Conservation (phyloP, 2,329 filamentous ascomycete genomes). For the Beauveria caledonica region DNA sequence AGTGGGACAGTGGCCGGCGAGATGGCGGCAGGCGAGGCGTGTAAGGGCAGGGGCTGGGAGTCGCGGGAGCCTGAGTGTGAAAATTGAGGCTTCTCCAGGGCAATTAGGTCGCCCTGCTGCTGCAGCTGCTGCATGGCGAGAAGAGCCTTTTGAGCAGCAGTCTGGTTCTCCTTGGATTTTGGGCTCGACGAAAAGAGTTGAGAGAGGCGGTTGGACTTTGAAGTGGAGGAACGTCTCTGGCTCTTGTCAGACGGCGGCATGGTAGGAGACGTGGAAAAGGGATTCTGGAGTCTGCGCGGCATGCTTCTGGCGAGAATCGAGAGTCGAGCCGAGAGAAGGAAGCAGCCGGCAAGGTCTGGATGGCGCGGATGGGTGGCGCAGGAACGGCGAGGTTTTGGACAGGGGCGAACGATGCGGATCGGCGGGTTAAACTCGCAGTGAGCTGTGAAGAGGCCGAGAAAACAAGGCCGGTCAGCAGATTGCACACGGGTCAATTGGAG, state of each 20-base stretch:
- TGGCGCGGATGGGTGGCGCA: background rate
- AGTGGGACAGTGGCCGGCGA: slow-evolving; percentile 67
- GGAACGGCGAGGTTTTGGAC: background rate
- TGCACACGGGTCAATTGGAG: background rate
- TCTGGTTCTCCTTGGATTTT: slow-evolving; percentile 58
- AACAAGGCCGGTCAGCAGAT: background rate
- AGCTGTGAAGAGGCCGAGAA: background rate
- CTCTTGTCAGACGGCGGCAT: slow-evolving; percentile 40
- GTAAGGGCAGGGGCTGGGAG: slow-evolving; percentile 15
- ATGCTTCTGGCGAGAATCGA: slow-evolving; percentile 31
- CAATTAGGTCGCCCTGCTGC: background rate
- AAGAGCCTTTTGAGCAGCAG: slow-evolving; percentile 58
- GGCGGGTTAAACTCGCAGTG: background rate
- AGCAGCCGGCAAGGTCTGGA: slow-evolving; percentile 1
- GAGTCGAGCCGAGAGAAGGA: background rate
- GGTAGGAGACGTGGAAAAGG: slow-evolving; percentile 44
- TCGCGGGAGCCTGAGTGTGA: background rate
- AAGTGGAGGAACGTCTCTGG: slow-evolving; percentile 51
- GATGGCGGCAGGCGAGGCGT: slow-evolving; percentile 52
- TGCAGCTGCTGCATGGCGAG: slow-evolving; percentile 53
- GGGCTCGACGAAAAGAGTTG: slow-evolving; percentile 77
- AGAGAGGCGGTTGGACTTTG: slow-evolving; percentile 68
- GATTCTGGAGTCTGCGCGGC: slow-evolving; percentile 52
- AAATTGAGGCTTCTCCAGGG: background rate
- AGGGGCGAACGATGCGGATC: background rate